phyloP scores from a whole-genome alignment of 768 basidiomycete genomes.

The Mycena latifolia region DNA sequence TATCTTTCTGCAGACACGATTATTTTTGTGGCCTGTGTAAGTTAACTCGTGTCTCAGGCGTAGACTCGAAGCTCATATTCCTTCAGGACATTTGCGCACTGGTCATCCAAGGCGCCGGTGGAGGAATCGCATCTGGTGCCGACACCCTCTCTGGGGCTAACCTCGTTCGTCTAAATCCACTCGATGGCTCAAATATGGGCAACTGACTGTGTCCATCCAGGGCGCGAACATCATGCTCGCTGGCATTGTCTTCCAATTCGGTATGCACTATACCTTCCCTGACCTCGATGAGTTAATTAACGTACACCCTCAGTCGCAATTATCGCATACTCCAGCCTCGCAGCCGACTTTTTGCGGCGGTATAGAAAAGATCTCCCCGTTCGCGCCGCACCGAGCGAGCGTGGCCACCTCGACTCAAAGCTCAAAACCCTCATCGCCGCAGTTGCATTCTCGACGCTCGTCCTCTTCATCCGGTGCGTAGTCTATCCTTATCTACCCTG shows the following conservation, averaged over 20 bases:
- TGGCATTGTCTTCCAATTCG: slow-evolving; percentile 5
- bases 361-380: slow-evolving; percentile 52
- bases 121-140: not conserved
- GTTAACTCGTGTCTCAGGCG: not conserved
- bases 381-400: not conserved
- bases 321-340: slow-evolving; percentile 53
- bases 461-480: too few species aligned
- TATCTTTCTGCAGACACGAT: not conserved
- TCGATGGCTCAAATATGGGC: not conserved
- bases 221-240: slow-evolving; percentile 1
- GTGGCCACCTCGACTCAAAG: too few species aligned
- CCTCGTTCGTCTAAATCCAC: too few species aligned
- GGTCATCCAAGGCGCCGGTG: not conserved
- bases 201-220: not conserved
- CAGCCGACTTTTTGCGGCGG: slow-evolving; percentile 60
- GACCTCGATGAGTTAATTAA: too few species aligned
- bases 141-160: too few species aligned
- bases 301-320: slow-evolving; percentile 57
- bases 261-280: too few species aligned
- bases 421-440: too few species aligned
- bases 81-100: not conserved
- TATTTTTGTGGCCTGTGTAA: not conserved
- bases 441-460: too few species aligned
- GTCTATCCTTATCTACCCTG: too few species aligned
- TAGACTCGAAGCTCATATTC: not conserved